A percentile compares a stretch with the other conserved stretches of the same genome.
phyloP scores from a whole-genome alignment of 108 stramenopile genomes.

The Nitzschia sp. region DNA sequence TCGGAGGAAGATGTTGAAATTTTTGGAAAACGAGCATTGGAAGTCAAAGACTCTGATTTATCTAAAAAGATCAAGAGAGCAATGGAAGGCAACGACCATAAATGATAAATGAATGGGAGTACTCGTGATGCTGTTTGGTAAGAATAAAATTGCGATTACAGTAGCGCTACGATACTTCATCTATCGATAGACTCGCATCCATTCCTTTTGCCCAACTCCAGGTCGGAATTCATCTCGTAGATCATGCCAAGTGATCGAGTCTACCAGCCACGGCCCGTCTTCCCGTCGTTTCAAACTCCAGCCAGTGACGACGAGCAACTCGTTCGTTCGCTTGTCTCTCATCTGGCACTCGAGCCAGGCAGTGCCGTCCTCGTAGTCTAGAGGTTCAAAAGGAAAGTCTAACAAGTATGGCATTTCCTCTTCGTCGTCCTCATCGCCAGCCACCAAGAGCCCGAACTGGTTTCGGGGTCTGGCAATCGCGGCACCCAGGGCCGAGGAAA shows the following conservation, averaged over 20 bases:
- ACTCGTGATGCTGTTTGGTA: background rate
- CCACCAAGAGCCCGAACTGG: constrained; percentile 61
- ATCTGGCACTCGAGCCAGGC: constrained; percentile 57
- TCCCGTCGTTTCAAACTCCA: constrained; percentile 33
- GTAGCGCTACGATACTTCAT: background rate
- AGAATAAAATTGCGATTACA: background rate
- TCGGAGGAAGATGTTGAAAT: constrained; percentile 14
- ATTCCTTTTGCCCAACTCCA: constrained; percentile 57
- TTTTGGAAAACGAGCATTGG: constrained; percentile 15
- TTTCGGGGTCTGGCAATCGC: constrained; percentile 46
- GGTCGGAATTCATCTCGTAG: constrained; percentile 56
- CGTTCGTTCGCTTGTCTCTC: constrained; percentile 24
- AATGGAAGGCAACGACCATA: background rate
- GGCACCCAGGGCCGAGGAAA: constrained; percentile 28
- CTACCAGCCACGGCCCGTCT: constrained; percentile 49
- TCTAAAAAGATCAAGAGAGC: constrained; percentile 4
- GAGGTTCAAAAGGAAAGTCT: constrained; percentile 46
- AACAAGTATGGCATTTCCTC: constrained; percentile 10
- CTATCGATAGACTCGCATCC: constrained; percentile 52
- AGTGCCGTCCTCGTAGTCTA: constrained; percentile 56
- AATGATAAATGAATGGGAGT: background rate
- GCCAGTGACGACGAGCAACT: constrained; percentile 43
- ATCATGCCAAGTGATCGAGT: constrained; percentile 61
- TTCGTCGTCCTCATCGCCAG: constrained; percentile 19
- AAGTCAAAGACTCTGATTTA: background rate